Percentiles rank a stretch among this genome's conserved stretches.
These are phyloP conservation scores for Pneumocystis wakefieldiae DNA, from an alignment of 1,139 yeast species.

Conservation along the genomic window DNA sequence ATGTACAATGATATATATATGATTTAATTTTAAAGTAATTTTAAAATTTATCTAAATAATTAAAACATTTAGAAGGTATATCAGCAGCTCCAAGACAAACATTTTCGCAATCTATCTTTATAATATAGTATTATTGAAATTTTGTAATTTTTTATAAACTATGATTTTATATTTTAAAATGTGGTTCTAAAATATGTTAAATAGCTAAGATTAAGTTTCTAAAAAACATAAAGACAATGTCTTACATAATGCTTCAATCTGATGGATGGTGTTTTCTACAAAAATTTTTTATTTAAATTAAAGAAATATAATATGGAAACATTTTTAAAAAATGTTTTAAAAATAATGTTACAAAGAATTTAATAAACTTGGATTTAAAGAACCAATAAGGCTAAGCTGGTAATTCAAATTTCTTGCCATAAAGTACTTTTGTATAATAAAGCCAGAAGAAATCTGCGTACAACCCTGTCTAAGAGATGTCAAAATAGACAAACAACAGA, in stretches of 20 bases:
- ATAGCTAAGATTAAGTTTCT: too few species aligned
- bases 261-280: background rate
- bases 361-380: background rate
- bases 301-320: background rate
- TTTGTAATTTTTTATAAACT: too few species aligned
- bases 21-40: too few species aligned
- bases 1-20: background rate
- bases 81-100: too few species aligned
- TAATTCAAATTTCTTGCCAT: constrained; percentile 65
- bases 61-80: too few species aligned
- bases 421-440: constrained; percentile 69
- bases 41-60: too few species aligned
- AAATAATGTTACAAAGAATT: background rate
- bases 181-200: too few species aligned
- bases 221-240: too few species aligned
- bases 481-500: background rate
- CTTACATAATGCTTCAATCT: background rate
- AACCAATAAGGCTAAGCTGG: constrained; percentile 37
- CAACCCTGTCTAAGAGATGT: constrained; percentile 40
- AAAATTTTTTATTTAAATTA: background rate
- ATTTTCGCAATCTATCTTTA: too few species aligned
- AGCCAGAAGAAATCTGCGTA: constrained; percentile 93
- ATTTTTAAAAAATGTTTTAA: background rate
- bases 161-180: too few species aligned
- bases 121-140: too few species aligned